Percentiles rank a stretch among this genome's conserved stretches.
These are phyloP conservation scores for Trichosporon faecale DNA, from an alignment of 1,284 basidiomycete species.

Conservation along the genomic window DNA sequence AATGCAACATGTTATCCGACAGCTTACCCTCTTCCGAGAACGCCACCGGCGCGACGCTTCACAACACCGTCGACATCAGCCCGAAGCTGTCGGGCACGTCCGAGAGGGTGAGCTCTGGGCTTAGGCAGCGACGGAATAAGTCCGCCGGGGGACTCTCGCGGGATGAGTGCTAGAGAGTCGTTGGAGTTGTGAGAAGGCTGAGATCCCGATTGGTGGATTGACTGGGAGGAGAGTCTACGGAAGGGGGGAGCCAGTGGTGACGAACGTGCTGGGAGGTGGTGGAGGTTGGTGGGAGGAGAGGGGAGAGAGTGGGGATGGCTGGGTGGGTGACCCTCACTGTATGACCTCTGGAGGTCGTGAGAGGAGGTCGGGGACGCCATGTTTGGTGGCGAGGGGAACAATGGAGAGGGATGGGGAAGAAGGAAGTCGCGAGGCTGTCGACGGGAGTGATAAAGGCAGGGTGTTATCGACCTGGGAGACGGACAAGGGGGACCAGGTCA, in stretches of 20 bases:
- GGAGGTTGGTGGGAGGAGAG: constrained; percentile 1
- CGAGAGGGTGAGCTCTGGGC: constrained; percentile 21
- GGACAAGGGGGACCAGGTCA: background rate
- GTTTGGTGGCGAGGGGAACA: background rate
- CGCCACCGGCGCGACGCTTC: constrained; percentile 81
- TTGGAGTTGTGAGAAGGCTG: background rate
- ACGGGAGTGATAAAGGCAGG: background rate
- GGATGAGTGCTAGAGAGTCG: background rate
- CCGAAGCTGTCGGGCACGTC: constrained; percentile 40
- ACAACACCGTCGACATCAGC: constrained; percentile 60
- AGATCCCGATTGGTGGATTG: background rate
- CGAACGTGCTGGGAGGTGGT: constrained; percentile 18
- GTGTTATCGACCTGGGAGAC: background rate
- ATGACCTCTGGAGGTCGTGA: background rate
- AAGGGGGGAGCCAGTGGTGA: constrained; percentile 12
- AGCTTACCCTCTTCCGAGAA: constrained; percentile 67
- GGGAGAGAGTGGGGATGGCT: background rate
- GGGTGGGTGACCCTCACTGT: background rate
- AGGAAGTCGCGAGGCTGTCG: background rate
- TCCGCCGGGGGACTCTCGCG: background rate
- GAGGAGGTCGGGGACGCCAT: background rate
- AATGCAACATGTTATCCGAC: background rate
- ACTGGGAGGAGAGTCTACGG: background rate
- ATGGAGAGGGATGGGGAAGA: background rate
- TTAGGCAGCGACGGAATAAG: background rate